Conservation (phyloP, 1,139 yeast genomes). For the Kurtzmaniella quercitrusa region DNA sequence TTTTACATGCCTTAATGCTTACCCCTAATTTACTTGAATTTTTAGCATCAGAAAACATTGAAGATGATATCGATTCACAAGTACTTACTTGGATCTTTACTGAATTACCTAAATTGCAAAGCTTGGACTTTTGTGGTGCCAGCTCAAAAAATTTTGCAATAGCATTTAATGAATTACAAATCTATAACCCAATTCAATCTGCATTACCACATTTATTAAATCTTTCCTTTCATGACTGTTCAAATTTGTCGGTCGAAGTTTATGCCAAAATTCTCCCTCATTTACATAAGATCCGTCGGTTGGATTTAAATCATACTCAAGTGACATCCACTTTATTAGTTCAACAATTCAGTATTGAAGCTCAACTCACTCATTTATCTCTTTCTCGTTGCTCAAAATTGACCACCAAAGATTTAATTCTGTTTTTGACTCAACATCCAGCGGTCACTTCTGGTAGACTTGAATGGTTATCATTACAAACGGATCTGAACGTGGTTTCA, state of each 20-base stretch:
- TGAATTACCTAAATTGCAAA: slow-evolving; percentile 54
- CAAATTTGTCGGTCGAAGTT: slow-evolving; percentile 59
- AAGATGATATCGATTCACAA: slow-evolving; percentile 68
- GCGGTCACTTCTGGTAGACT: slow-evolving; percentile 54
- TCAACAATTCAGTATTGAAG: slow-evolving; percentile 45
- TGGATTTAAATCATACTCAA: slow-evolving; percentile 81
- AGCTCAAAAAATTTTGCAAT: slow-evolving; percentile 58
- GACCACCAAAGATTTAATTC: slow-evolving; percentile 68
- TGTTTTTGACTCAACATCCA: slow-evolving; percentile 71
- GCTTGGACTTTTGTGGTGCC: slow-evolving; percentile 88
- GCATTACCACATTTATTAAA: slow-evolving; percentile 24
- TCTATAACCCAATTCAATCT: slow-evolving; percentile 11
- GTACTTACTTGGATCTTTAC: slow-evolving; percentile 61
- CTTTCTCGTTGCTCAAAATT: slow-evolving; percentile 75
- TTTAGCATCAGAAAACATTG: slow-evolving; percentile 80
- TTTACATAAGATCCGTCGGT: slow-evolving; percentile 55
- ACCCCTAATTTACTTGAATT: slow-evolving; percentile 75
- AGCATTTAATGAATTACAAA: slow-evolving; percentile 49
- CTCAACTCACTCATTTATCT: slow-evolving; percentile 70
- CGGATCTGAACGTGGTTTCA: slow-evolving; percentile 64
- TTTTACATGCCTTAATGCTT: slow-evolving; percentile 54
- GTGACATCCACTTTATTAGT: slow-evolving; percentile 54
- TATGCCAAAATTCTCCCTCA: slow-evolving; percentile 56
- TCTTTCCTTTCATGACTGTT: slow-evolving; percentile 83
- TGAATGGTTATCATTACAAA: slow-evolving; percentile 74